Conservation (phyloP, 1,284 basidiomycete species). For the Omphalotus olearius region DNA sequence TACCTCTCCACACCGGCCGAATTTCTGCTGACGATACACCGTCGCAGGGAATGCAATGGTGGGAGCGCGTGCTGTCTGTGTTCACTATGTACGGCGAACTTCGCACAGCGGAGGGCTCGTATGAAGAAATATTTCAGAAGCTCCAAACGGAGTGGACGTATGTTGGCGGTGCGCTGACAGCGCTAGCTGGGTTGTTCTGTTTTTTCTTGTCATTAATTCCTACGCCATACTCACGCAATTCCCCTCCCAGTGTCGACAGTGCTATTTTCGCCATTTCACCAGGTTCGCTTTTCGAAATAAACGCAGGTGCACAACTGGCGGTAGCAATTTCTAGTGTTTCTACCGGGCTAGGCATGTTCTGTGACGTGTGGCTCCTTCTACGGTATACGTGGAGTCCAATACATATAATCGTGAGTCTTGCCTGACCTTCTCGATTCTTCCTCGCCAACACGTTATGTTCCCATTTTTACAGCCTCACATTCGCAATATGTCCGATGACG, state of each 20-base stretch:
- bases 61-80: conserved; percentile 39
- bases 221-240: conserved; percentile 1
- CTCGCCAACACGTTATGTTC: too few species aligned
- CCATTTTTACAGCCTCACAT: background rate
- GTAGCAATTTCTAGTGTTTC: conserved; percentile 53
- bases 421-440: conserved; percentile 24
- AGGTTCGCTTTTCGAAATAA: conserved; percentile 43
- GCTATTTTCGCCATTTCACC: conserved; percentile 59
- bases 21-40: conserved; percentile 30
- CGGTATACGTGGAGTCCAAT: conserved; percentile 48
- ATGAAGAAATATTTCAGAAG: conserved; percentile 37
- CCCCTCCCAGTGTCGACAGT: conserved; percentile 40
- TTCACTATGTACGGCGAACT: conserved; percentile 56
- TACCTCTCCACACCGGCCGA: background rate
- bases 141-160: conserved; percentile 51
- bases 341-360: conserved; percentile 57
- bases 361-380: conserved; percentile 60
- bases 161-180: conserved; percentile 44
- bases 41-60: conserved; percentile 26
- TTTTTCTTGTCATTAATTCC: background rate
- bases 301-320: conserved; percentile 37
- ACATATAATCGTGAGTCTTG: conserved; percentile 49
- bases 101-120: conserved; percentile 18
- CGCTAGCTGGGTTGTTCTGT: conserved; percentile 42
- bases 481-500: background rate